A percentile compares a stretch with the other conserved stretches of the same genome.
phyloP scores from a whole-genome alignment of 345 rosid species.

The Geranium brycei region DNA sequence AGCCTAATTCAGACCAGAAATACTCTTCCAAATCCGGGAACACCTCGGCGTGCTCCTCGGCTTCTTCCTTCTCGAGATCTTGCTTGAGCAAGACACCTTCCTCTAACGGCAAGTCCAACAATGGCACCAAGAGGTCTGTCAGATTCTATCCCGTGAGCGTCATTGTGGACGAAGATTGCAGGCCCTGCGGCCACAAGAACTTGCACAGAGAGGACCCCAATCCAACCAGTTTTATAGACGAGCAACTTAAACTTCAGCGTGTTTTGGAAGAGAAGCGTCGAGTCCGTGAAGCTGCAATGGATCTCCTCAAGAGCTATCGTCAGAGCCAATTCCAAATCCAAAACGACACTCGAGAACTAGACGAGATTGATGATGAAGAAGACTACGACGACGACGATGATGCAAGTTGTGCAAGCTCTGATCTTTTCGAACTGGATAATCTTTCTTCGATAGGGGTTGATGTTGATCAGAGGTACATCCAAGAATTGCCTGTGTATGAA shows the following conservation, averaged over 20 bases:
- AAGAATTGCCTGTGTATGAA: conserved; percentile 92
- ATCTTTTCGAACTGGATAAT: conserved; percentile 83
- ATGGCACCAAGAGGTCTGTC: conserved; percentile 45
- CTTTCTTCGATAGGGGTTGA: conserved; percentile 62
- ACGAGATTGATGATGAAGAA: conserved; percentile 10
- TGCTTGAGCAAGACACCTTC: conserved; percentile 70
- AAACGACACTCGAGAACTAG: not conserved
- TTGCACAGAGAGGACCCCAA: too few species aligned
- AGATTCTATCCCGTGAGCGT: conserved; percentile 21
- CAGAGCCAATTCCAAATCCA: conserved; percentile 8
- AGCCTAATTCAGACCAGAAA: conserved; percentile 29
- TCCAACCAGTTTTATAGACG: not conserved
- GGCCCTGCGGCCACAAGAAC: too few species aligned
- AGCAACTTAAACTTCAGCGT: not conserved
- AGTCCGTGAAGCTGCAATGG: conserved; percentile 50
- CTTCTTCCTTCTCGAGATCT: conserved; percentile 80
- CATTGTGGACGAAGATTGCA: too few species aligned
- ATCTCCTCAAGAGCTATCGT: conserved; percentile 48
- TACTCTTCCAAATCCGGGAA: conserved; percentile 13
- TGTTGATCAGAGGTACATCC: conserved; percentile 44
- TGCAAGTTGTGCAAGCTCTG: conserved; percentile 85
- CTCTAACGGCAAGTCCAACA: conserved; percentile 15
- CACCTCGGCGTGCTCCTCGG: conserved; percentile 54
- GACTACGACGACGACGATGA: conserved; percentile 42
- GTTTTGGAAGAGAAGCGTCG: conserved; percentile 34